Conservation (phyloP, 495 filamentous ascomycete species). For the Aspergillus leporis region DNA sequence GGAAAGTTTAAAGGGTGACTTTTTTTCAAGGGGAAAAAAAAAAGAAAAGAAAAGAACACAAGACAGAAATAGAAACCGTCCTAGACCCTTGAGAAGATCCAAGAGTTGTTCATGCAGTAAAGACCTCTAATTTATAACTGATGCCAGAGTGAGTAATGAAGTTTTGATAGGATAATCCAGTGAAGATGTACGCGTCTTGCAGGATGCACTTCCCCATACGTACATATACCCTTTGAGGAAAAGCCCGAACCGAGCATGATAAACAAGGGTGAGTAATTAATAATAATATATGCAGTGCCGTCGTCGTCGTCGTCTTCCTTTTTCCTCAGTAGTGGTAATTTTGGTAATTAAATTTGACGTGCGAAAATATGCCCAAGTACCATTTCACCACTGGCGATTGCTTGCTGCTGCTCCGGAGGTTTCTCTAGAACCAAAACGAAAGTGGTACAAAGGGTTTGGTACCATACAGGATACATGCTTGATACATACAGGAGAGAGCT, state of each 20-base stretch:
- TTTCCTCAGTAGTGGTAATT: conserved; percentile 1
- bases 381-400: conserved; percentile 12
- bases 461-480: conserved; percentile 8
- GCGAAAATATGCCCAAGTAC: neutral
- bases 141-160: too few relatives aligned
- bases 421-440: neutral
- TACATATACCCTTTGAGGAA: neutral
- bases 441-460: neutral
- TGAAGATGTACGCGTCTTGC: conserved; percentile 8
- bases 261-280: neutral
- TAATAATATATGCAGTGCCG: neutral
- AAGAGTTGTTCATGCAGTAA: too few relatives aligned
- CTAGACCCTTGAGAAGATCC: neutral
- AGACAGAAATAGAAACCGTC: neutral
- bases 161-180: neutral
- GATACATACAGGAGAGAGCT: conserved; percentile 2
- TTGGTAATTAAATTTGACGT: neutral
- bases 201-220: conserved; percentile 5
- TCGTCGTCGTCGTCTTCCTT: neutral
- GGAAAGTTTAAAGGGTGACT: conserved; percentile 1
- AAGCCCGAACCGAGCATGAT: neutral
- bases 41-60: neutral
- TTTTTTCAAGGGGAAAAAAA: too few relatives aligned
- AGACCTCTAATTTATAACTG: too few relatives aligned
- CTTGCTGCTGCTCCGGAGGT: neutral